Conservation (phyloP, 2,329 filamentous ascomycete genomes). For the Teratosphaeriaceae sp. region DNA sequence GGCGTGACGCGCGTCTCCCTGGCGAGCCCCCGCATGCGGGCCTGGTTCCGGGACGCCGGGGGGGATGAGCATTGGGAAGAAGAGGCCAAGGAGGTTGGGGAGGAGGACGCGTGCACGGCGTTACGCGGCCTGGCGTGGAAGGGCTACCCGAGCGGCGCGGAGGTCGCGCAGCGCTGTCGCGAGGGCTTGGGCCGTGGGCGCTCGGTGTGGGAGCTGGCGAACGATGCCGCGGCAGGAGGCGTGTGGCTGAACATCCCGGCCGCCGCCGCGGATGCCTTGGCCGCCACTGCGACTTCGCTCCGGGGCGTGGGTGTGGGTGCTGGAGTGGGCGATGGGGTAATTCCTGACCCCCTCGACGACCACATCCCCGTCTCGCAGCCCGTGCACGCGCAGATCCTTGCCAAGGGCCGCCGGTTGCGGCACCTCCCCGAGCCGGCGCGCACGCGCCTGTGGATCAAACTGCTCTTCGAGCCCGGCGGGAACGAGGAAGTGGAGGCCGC, state of each 20-base stretch:
- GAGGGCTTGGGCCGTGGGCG: no score
- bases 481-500: neutral
- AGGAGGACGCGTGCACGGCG: neutral
- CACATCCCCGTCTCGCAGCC: neutral
- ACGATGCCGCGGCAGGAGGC: neutral
- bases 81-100: neutral
- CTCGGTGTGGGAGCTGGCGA: neutral
- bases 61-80: no score
- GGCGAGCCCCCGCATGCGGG: no score
- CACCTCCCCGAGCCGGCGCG: conserved; percentile 3
- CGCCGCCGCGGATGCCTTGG: neutral
- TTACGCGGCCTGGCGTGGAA: neutral
- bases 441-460: conserved; percentile 2
- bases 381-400: neutral
- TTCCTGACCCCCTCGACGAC: neutral
- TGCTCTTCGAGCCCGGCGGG: neutral
- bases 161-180: neutral
- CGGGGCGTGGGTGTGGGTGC: no score
- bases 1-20: no score
- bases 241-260: no score
- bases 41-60: no score
- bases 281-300: neutral
- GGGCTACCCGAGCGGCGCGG: neutral
- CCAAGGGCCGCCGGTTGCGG: neutral
- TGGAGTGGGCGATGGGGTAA: neutral